phyloP scores from a whole-genome alignment of 306 rosid genomes.

The Echinosophora koreensis region DNA sequence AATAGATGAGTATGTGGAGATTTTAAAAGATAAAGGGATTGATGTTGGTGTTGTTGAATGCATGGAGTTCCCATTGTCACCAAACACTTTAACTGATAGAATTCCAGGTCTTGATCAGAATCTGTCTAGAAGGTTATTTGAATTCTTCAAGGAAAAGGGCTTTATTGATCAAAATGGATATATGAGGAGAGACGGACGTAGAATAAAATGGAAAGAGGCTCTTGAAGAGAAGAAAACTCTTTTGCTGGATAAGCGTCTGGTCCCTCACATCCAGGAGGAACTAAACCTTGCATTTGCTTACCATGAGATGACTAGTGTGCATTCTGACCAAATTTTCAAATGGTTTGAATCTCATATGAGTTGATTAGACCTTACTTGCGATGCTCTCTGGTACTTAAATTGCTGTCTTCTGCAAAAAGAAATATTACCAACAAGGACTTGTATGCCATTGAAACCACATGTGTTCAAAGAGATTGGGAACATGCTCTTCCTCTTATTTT shows the following conservation, averaged over 20 bases:
- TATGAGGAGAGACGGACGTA: slow-evolving; percentile 84
- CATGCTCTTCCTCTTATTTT: slow-evolving; percentile 17
- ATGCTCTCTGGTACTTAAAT: not conserved
- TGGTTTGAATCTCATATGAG: slow-evolving; percentile 82
- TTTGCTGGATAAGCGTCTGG: slow-evolving; percentile 53
- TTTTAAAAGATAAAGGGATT: slow-evolving; percentile 68
- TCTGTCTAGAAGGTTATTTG: slow-evolving; percentile 68
- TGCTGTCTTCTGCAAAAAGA: slow-evolving; percentile 19
- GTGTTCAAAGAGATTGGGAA: slow-evolving; percentile 30
- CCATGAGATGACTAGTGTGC: slow-evolving; percentile 89
- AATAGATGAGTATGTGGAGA: slow-evolving; percentile 61
- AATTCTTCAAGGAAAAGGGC: slow-evolving; percentile 66
- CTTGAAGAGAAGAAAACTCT: slow-evolving; percentile 56
- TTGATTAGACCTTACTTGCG: slow-evolving; percentile 44
- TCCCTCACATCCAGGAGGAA: slow-evolving; percentile 84
- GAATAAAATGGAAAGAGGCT: slow-evolving; percentile 66
- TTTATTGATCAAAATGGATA: slow-evolving; percentile 78
- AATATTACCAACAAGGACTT: slow-evolving; percentile 23
- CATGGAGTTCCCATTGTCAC: slow-evolving; percentile 74
- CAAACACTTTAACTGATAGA: slow-evolving; percentile 69
- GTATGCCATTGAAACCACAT: slow-evolving; percentile 16
- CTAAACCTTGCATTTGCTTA: slow-evolving; percentile 87
- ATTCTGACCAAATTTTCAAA: slow-evolving; percentile 69
- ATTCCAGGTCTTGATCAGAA: slow-evolving; percentile 72
- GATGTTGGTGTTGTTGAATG: slow-evolving; percentile 82